Evolutionary conservation across 768 basidiomycete genomes (phyloP).

Genomic region (Leccinum subtestaceum): DNA sequence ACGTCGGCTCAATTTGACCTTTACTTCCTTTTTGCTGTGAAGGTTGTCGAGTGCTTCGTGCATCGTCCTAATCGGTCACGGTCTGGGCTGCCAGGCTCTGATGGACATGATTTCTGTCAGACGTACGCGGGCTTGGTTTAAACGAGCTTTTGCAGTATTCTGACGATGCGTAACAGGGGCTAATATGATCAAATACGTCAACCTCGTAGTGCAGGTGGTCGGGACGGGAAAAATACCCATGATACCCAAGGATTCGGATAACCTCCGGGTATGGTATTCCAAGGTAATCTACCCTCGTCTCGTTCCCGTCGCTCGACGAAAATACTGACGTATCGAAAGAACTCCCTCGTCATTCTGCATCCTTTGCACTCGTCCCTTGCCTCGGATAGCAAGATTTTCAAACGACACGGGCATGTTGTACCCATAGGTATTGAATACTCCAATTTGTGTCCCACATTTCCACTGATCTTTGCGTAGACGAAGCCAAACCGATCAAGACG

Average conservation of each 20-base stretch:
- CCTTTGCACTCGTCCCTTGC: conserved; percentile 51
- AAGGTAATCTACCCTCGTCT: conserved; percentile 42
- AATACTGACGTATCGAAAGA: conserved; percentile 40
- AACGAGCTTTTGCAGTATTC: background rate
- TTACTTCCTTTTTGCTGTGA: conserved; percentile 1
- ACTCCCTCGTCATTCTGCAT: conserved; percentile 71
- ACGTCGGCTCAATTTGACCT: background rate
- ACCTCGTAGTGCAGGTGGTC: conserved; percentile 75
- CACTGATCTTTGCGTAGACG: conserved; percentile 41
- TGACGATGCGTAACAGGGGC: conserved; percentile 32
- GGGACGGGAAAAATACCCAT: conserved; percentile 58
- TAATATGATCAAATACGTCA: conserved; percentile 61
- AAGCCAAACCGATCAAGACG: conserved; percentile 73
- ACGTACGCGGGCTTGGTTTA: conserved; percentile 43
- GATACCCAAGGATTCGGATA: conserved; percentile 53
- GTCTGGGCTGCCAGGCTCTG: conserved; percentile 74
- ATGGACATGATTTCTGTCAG: conserved; percentile 72
- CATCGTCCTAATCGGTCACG: conserved; percentile 85
- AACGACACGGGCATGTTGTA: conserved; percentile 63
- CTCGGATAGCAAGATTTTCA: conserved; percentile 41
- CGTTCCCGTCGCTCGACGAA: background rate
- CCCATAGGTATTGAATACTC: conserved; percentile 52
- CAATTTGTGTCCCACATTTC: background rate
- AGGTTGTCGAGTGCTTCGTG: conserved; percentile 72
- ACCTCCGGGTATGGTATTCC: conserved; percentile 69